phyloP scores from a whole-genome alignment of 2,329 filamentous ascomycete genomes.

The Xylariaceae sp. region DNA sequence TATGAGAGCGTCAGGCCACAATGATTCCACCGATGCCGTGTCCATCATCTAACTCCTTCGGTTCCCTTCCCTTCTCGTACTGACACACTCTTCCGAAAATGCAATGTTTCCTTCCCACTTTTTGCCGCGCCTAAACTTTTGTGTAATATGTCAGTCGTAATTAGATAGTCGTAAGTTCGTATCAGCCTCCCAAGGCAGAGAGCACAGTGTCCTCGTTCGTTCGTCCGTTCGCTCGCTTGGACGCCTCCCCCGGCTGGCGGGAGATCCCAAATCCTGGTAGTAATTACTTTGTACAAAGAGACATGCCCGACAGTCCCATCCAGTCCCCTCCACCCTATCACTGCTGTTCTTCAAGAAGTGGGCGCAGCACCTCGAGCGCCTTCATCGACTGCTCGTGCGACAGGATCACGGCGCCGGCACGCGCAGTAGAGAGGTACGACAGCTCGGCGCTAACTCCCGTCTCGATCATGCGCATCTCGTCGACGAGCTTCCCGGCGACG shows the following conservation, averaged over 20 bases:
- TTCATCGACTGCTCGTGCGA: conserved; percentile 67
- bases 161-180: conserved; percentile 13
- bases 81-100: neutral
- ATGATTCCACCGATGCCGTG: conserved; percentile 1
- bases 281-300: conserved; percentile 14
- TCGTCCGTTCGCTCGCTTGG: no score
- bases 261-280: no score
- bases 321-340: neutral
- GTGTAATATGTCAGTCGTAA: neutral
- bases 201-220: no score
- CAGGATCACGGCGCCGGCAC: conserved; percentile 85
- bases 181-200: no score
- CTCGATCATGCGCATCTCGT: conserved; percentile 57
- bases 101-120: neutral
- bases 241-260: no score
- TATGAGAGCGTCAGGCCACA: neutral
- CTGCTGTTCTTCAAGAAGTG: conserved; percentile 41
- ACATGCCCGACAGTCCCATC: neutral
- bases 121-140: conserved; percentile 3
- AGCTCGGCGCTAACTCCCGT: conserved; percentile 60
- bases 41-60: neutral
- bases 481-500: conserved; percentile 76
- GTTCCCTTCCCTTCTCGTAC: neutral
- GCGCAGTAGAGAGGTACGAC: conserved; percentile 84
- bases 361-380: conserved; percentile 66